Percentiles rank a stretch among this genome's conserved stretches.
Evolutionary conservation across 2,329 filamentous ascomycete genomes (phyloP).

Genomic region (Cladophialophora bantiana): DNA sequence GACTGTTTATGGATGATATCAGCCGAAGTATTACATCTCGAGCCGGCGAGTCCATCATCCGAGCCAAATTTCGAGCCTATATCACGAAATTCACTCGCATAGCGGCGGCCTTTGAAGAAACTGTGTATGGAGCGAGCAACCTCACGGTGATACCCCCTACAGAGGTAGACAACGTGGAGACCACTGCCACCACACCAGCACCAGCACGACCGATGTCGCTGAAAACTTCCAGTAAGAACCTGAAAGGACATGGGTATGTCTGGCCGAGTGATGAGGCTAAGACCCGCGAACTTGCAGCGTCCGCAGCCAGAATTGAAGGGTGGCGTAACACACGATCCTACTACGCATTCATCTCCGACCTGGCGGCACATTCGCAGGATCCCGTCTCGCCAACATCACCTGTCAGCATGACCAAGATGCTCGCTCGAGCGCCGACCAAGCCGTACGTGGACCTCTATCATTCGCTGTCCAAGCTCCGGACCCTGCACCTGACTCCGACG

Average conservation of each 20-base stretch:
- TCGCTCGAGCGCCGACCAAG: constrained; percentile 58
- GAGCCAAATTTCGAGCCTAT: constrained; percentile 93
- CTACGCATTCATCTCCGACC: constrained; percentile 87
- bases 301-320: constrained; percentile 90
- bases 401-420: constrained; percentile 64
- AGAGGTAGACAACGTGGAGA: constrained; percentile 63
- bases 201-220: constrained; percentile 34
- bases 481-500: constrained; percentile 75
- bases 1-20: constrained; percentile 86
- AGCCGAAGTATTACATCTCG: constrained; percentile 81
- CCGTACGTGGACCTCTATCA: constrained; percentile 85
- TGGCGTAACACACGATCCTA: constrained; percentile 97
- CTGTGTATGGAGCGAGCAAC: constrained; percentile 90
- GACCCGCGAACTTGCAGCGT: constrained; percentile 85
- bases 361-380: constrained; percentile 47
- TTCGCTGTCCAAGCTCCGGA: constrained; percentile 87
- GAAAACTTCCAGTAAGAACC: constrained; percentile 41
- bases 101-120: constrained; percentile 92
- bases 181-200: constrained; percentile 37
- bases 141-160: constrained; percentile 79
- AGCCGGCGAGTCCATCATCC: constrained; percentile 86
- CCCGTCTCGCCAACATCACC: constrained; percentile 49
- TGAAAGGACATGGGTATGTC: constrained; percentile 89
- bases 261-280: constrained; percentile 86
- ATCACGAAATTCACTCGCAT: constrained; percentile 93